Conservation (phyloP, 371 early-diverging fungal species). For the Mucor velutinosus region DNA sequence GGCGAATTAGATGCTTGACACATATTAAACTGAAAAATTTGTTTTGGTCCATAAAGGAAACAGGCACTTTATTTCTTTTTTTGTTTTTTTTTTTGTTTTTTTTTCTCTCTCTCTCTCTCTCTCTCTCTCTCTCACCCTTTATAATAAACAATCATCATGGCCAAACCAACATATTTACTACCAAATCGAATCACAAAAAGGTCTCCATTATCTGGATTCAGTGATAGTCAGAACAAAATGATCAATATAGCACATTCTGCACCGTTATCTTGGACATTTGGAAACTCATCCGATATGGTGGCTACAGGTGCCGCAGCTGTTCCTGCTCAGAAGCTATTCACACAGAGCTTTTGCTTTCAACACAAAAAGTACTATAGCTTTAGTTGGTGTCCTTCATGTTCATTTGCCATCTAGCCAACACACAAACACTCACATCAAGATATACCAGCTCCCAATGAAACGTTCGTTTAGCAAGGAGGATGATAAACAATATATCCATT, state of each 20-base stretch:
- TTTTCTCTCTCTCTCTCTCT: not conserved
- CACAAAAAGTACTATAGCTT: not conserved
- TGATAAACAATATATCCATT: too few species aligned
- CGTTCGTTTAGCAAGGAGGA: too few species aligned
- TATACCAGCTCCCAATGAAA: too few species aligned
- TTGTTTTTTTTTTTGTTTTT: not conserved
- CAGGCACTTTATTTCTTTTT: not conserved
- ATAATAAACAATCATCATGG: not conserved
- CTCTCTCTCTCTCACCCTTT: not conserved
- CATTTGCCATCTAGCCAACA: not conserved
- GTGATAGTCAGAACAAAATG: not conserved
- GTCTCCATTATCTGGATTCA: not conserved
- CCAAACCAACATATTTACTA: not conserved
- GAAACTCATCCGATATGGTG: not conserved
- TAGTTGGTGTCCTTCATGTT: conserved; percentile 5
- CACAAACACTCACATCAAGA: too few species aligned
- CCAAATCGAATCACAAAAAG: not conserved
- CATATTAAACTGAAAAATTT: not conserved
- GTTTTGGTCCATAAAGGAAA: not conserved
- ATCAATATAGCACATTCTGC: not conserved
- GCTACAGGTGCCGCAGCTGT: not conserved
- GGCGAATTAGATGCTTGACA: conserved; percentile 24
- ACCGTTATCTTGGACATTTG: not conserved
- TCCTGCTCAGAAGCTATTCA: not conserved
- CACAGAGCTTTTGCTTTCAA: conserved; percentile 1